These are phyloP conservation scores for Penicillium brevicompactum DNA, from an alignment of 2,329 filamentous ascomycete species.

Conservation along the genomic window DNA sequence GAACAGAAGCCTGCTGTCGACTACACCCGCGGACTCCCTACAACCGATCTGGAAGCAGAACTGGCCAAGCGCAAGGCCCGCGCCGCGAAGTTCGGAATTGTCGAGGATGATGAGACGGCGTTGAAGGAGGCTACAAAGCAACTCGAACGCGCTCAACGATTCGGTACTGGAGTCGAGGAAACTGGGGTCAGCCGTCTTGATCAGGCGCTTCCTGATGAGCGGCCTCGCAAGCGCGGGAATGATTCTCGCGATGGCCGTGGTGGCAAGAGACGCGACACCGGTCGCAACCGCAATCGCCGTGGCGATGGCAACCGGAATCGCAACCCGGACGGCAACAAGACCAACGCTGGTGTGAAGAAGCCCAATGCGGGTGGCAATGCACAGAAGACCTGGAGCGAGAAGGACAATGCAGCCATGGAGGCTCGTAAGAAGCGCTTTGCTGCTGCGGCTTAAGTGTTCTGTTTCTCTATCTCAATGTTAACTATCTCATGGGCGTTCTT, in stretches of 20 bases:
- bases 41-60: constrained; percentile 49
- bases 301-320: constrained; percentile 27
- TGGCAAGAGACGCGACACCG: constrained; percentile 45
- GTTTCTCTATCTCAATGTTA: constrained; percentile 12
- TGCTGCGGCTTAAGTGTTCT: constrained; percentile 28
- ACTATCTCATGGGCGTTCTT: constrained; percentile 27
- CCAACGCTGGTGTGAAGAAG: constrained; percentile 14
- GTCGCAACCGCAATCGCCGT: constrained; percentile 33
- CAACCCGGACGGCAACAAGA: constrained; percentile 14
- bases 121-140: constrained; percentile 47
- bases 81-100: constrained; percentile 52
- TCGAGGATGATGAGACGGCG: constrained; percentile 42
- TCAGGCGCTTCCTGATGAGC: constrained; percentile 47
- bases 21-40: constrained; percentile 46
- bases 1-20: constrained; percentile 39
- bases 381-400: constrained; percentile 36
- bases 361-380: constrained; percentile 22
- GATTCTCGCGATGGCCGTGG: constrained; percentile 41
- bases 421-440: constrained; percentile 52
- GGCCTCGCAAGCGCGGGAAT: constrained; percentile 39
- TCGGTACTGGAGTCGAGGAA: constrained; percentile 37
- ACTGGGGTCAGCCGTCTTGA: constrained; percentile 46
- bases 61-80: constrained; percentile 52
- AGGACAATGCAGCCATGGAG: constrained; percentile 48
- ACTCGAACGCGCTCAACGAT: constrained; percentile 50